Base-by-base conservation (phyloP, 2,329 filamentous ascomycete species). In the Claviceps sorghi region DNA sequence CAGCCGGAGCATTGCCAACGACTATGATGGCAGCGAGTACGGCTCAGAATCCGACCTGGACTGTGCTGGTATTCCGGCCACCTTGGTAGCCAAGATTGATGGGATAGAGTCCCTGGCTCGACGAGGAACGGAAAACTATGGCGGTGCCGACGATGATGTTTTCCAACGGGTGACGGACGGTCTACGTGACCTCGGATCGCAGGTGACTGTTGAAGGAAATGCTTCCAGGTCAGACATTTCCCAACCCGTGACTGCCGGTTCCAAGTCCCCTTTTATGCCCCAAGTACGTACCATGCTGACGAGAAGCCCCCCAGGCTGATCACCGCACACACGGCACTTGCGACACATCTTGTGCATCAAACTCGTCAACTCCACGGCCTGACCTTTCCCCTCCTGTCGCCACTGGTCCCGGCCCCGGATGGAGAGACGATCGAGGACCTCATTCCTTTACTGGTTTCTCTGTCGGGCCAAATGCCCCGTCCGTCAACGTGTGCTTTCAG, bases 1-100 rank as follows among this genome's bases (percentile, higher is more conserved):
- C 2, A 79, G 82, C 58, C 73, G 74, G 54, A 73, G 77, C 55
- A 69, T 67, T 55, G 71, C 67, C 48, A 81, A 76, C 66, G 73
- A 79, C 42, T 87, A 87, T 61, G 83, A 87, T 61, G 83, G 84
- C 8, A 86, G 82, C 58, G 83, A 88, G 62, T 88, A 86, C 62
- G 83, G 84, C 6, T 84, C 80, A 1, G 82, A 86, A 57, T 83
- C 81, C 3, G 84, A 87, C 61, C 69, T 87, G 19, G 83, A 87
- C 36, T 74, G 77, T 11, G 72, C 81, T n/a, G 82, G 81, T 21
- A 82, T 88, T 62, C 78, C 82, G 8, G 74, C 79, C 0, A 80
- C 77, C 26, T 67, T 89, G 48, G 77, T 87, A 51, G 76, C 80
- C 42, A 80, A 80, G 64, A 86, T 89, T 61, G 83, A 85, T 58